A percentile compares a stretch with the other conserved stretches of the same genome.
These are phyloP conservation scores for Fusarium chaquense DNA, from an alignment of 2,329 filamentous ascomycete species.

Conservation along the genomic window DNA sequence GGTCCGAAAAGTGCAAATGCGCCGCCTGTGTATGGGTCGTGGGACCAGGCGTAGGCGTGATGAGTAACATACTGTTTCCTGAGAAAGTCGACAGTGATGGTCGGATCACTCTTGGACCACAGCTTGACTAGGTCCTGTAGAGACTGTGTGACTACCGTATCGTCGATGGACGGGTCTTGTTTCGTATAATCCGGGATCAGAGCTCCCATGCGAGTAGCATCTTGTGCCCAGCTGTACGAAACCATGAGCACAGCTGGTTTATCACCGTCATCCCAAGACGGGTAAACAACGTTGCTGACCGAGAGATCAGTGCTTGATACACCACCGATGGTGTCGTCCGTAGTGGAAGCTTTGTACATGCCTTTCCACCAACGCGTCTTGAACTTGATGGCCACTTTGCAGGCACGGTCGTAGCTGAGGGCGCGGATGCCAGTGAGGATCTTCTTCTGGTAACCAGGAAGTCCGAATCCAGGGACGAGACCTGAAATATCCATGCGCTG, in stretches of 20 bases:
- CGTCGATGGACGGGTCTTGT: conserved; percentile 1
- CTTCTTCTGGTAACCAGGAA: background rate
- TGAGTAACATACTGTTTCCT: conserved; percentile 34
- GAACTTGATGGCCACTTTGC: conserved; percentile 37
- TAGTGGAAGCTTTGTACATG: conserved; percentile 5
- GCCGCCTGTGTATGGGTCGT: conserved; percentile 51
- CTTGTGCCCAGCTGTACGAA: conserved; percentile 38
- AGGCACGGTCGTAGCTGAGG: conserved; percentile 27
- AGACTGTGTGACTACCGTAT: conserved; percentile 14
- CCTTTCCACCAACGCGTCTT: conserved; percentile 33
- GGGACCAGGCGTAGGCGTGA: conserved; percentile 55
- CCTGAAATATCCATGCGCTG: conserved; percentile 28
- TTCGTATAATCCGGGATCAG: conserved; percentile 20
- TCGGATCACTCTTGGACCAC: background rate
- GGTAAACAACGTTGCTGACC: conserved; percentile 27
- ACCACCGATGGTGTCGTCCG: background rate
- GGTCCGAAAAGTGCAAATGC: conserved; percentile 58
- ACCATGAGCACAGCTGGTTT: conserved; percentile 24
- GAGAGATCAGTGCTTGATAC: conserved; percentile 11
- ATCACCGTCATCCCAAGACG: conserved; percentile 22
- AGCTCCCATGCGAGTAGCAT: conserved; percentile 33
- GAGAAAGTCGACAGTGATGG: conserved; percentile 4
- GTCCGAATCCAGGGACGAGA: background rate
- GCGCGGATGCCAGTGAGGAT: conserved; percentile 21
- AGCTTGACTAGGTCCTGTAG: conserved; percentile 30